Base-by-base conservation (phyloP, 2,329 filamentous ascomycete genomes). In the Botrytis medusae region DNA sequence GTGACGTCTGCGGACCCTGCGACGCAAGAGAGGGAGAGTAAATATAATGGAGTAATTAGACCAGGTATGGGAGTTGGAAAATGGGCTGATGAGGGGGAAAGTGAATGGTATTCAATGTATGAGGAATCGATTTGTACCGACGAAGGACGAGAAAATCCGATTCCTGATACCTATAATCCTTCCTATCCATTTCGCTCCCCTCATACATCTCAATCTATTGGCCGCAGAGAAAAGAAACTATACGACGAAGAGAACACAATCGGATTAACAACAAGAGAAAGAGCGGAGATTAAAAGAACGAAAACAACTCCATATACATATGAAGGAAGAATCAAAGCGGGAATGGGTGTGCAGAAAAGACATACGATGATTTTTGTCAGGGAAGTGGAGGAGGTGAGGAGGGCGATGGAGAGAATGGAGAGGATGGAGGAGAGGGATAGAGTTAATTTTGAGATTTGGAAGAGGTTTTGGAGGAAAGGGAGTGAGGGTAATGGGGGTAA, bases 341-440 rank as follows among this genome's bases (percentile, higher is more conserved):
- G 44, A n/a, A 68, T 68, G 64, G 64, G 62, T 22, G 62, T 64
- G n/a, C 62, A 68, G 1, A 68, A 68, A 37, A 37, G 46, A 37
- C 0, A 37, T 20, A 68, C 44, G 64, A 68, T 68, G 64, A 18
- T 20, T 40, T 51, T 71, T 61, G 29, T 46, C 4, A 25, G 68
- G 6, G 68, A 60, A 22, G 54, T 60, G 20, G 51, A 60, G 25
- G 59, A 40, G 32, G 59, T 62, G 8, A 34, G 46, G 44, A 62
- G 44, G 44, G 42, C 32, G 1, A 40, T 71, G 59, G 12, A 9
- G 25, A 54, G 59, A 0, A 40, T 71, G 59, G 12, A 9, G 32
- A 42, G 69, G 34, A 61, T 18, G 40, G 59, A 71, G 44, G 69
- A 71, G 69, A 63, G 69, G 59, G 69, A 71, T 63, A 32, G 61